These are phyloP conservation scores for Phytophthora tentaculata DNA, from an alignment of 352 stramenopile genomes.

Conservation along the genomic window DNA sequence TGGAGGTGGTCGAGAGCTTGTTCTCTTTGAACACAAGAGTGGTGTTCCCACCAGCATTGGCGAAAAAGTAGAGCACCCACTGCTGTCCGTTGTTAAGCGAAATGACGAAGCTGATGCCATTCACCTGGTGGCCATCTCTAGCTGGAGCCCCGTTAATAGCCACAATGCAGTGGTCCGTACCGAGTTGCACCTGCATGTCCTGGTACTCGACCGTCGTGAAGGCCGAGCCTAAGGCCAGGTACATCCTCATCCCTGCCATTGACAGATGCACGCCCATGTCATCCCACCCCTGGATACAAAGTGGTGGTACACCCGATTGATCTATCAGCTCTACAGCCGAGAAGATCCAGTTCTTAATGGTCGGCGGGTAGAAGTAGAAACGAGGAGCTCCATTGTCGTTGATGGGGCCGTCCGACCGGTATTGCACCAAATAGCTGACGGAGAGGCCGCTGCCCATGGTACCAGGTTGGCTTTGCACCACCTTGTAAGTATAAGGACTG, in stretches of 20 bases:
- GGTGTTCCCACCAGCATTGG: conserved; percentile 22
- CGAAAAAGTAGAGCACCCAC: conserved; percentile 78
- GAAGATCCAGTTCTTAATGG: conserved; percentile 80
- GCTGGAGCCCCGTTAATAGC: conserved; percentile 58
- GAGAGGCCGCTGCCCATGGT: conserved; percentile 58
- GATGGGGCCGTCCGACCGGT: conserved; percentile 62
- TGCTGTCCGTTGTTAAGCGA: conserved; percentile 80
- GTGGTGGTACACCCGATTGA: conserved; percentile 9
- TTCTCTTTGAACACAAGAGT: conserved; percentile 53
- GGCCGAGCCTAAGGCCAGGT: conserved; percentile 74
- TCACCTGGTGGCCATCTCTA: conserved; percentile 43
- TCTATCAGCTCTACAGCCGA: conserved; percentile 54
- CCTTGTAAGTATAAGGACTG: conserved; percentile 73
- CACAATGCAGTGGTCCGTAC: conserved; percentile 67
- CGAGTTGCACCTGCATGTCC: conserved; percentile 66
- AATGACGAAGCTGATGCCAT: conserved; percentile 56
- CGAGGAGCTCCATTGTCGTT: conserved; percentile 86
- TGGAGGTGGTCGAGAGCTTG: conserved; percentile 52
- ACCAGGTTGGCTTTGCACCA: conserved; percentile 42
- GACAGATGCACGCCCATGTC: conserved; percentile 72
- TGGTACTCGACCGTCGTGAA: conserved; percentile 80
- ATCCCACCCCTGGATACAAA: conserved; percentile 77
- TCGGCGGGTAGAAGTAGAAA: conserved; percentile 85
- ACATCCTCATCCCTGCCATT: conserved; percentile 53
- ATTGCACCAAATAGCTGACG: conserved; percentile 77